Evolutionary conservation across 495 filamentous ascomycete genomes (phyloP).

Genomic region (Aspergillus biplanus): DNA sequence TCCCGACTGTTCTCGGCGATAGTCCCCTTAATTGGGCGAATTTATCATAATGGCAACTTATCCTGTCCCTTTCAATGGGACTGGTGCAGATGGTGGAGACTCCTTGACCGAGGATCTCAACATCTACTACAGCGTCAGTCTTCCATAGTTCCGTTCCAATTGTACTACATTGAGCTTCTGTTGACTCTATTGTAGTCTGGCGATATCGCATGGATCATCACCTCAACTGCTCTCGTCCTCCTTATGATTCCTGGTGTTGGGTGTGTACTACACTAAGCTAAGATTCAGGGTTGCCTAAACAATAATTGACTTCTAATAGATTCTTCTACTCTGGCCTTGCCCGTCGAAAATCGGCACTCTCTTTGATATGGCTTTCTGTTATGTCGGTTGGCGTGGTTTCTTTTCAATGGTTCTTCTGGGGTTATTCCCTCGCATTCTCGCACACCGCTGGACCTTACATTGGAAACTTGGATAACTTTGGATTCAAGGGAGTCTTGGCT

Average conservation of each 20-base stretch:
- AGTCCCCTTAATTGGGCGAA: slow-evolving; percentile 8
- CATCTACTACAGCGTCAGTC: slow-evolving; percentile 75
- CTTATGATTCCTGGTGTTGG: slow-evolving; percentile 98
- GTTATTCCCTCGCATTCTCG: slow-evolving; percentile 91
- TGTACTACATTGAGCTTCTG: background rate
- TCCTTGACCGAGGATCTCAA: slow-evolving; percentile 76
- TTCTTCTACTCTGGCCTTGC: slow-evolving; percentile 99
- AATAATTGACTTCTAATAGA: slow-evolving; percentile 33
- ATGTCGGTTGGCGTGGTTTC: slow-evolving; percentile 90
- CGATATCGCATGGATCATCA: slow-evolving; percentile 92
- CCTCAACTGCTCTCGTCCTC: slow-evolving; percentile 84
- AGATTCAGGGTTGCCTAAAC: background rate
- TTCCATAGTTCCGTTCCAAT: background rate
- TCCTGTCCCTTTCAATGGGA: slow-evolving; percentile 66
- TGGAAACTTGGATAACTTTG: slow-evolving; percentile 84
- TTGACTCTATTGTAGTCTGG: slow-evolving; percentile 61
- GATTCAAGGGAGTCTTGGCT: slow-evolving; percentile 78
- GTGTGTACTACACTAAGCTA: slow-evolving; percentile 39
- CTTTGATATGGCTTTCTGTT: slow-evolving; percentile 94
- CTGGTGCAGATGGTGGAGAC: slow-evolving; percentile 68
- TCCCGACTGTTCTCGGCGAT: slow-evolving; percentile 16
- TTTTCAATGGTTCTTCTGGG: slow-evolving; percentile 99
- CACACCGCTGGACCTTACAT: slow-evolving; percentile 82
- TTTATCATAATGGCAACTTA: slow-evolving; percentile 39
- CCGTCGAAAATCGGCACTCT: slow-evolving; percentile 93